These are phyloP conservation scores for Dendrobium huoshanense DNA, from an alignment of 106 monocot genomes.

Conservation along the genomic window DNA sequence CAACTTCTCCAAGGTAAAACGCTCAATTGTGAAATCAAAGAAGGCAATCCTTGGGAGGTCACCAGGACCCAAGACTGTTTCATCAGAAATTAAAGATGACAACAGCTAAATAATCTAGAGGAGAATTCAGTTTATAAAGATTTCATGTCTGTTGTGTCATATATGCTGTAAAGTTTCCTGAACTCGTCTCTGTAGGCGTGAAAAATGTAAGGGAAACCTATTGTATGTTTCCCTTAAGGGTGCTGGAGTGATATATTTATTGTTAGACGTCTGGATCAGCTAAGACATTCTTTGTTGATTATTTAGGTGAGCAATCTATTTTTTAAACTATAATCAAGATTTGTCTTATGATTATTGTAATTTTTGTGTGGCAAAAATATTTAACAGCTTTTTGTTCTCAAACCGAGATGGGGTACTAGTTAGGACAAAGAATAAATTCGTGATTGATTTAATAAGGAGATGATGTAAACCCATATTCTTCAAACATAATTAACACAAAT, in stretches of 20 bases:
- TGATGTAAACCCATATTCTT: too few relatives aligned
- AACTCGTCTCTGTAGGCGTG: too few relatives aligned
- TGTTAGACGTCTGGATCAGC: not conserved
- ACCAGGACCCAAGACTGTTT: slow-evolving; percentile 25
- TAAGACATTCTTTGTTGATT: not conserved
- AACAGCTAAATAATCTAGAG: not conserved
- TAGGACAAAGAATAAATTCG: too few relatives aligned
- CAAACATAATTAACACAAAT: too few relatives aligned
- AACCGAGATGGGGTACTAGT: too few relatives aligned
- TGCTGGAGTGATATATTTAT: not conserved
- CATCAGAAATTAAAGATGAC: slow-evolving; percentile 15
- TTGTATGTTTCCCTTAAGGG: too few relatives aligned
- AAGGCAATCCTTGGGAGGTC: slow-evolving; percentile 55
- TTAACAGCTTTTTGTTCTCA: too few relatives aligned
- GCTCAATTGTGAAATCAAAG: slow-evolving; percentile 47
- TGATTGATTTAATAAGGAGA: too few relatives aligned
- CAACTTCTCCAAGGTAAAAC: slow-evolving; percentile 47
- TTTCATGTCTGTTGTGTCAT: too few relatives aligned
- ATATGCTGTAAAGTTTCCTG: too few relatives aligned
- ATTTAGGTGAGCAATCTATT: not conserved
- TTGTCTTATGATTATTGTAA: not conserved
- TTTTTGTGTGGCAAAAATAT: too few relatives aligned
- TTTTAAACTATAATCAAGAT: not conserved
- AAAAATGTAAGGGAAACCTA: too few relatives aligned
- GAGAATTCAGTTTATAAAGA: not conserved